phyloP scores from a whole-genome alignment of 176 grass and related monocot species.

The Alloteropsis semialata region DNA sequence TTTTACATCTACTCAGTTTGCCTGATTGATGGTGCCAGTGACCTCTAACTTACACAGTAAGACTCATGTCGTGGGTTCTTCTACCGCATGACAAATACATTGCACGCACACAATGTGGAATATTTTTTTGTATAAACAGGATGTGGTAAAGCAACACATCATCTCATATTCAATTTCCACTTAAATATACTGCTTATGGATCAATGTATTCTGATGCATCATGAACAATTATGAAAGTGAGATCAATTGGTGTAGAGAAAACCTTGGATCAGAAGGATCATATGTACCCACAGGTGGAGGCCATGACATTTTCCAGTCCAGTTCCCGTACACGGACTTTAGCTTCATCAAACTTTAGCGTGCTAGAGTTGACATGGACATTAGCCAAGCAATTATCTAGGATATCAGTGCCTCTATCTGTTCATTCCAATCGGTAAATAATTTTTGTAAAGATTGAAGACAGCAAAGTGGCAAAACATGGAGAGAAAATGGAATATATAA shows the following conservation, averaged over 20 bases:
- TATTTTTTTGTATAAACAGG: background rate
- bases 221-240: background rate
- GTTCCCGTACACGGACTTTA: constrained; percentile 61
- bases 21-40: background rate
- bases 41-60: background rate
- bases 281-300: constrained; percentile 42
- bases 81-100: background rate
- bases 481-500: background rate
- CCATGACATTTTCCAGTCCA: constrained; percentile 75
- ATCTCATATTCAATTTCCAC: background rate
- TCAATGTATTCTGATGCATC: background rate
- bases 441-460: constrained; percentile 7
- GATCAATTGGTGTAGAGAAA: background rate
- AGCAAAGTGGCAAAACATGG: background rate
- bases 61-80: background rate
- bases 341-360: constrained; percentile 53
- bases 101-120: background rate
- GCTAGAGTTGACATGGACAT: constrained; percentile 57
- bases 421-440: constrained; percentile 21
- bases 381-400: constrained; percentile 71
- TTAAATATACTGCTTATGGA: background rate
- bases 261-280: constrained; percentile 57
- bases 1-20: background rate
- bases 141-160: background rate
- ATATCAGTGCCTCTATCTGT: constrained; percentile 73